Evolutionary conservation across 257 asterid species (phyloP).

Genomic region (Lithospermum erythrorhizon): DNA sequence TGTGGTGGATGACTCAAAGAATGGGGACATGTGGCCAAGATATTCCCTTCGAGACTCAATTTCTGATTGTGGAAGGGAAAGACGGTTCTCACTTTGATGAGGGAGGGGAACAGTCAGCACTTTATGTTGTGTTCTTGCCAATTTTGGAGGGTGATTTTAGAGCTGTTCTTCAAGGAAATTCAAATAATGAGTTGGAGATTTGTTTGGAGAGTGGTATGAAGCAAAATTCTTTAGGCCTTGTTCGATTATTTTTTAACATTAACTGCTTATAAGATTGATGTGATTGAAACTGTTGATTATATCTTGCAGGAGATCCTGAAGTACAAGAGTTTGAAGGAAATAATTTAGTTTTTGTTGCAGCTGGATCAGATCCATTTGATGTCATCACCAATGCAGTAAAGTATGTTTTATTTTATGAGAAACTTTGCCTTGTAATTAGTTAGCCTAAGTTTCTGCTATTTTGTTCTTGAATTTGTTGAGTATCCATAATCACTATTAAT

Average conservation of each 20-base stretch:
- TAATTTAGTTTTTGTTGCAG: slow-evolving; percentile 70
- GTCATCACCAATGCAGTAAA: slow-evolving; percentile 81
- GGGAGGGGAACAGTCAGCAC: slow-evolving; percentile 26
- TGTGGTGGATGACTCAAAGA: slow-evolving; percentile 99
- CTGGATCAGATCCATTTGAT: slow-evolving; percentile 92
- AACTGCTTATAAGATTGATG: neutral
- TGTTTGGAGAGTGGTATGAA: slow-evolving; percentile 81
- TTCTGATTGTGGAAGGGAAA: slow-evolving; percentile 64
- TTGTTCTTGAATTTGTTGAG: neutral
- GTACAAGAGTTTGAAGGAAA: slow-evolving; percentile 83
- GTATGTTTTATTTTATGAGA: slow-evolving; percentile 28
- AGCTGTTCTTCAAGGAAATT: slow-evolving; percentile 87
- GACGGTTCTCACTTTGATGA: slow-evolving; percentile 38
- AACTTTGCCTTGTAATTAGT: neutral
- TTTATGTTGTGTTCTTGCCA: slow-evolving; percentile 71
- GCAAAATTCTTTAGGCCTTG: neutral
- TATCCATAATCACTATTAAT: neutral
- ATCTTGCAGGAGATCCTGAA: slow-evolving; percentile 67
- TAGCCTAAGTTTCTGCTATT: neutral
- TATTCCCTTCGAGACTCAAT: slow-evolving; percentile 80
- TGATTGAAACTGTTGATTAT: neutral
- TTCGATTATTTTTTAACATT: neutral
- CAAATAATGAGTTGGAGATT: slow-evolving; percentile 65
- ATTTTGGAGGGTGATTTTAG: slow-evolving; percentile 88
- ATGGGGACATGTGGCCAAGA: slow-evolving; percentile 75